Evolutionary conservation across 2,329 filamentous ascomycete genomes (phyloP), one percentile per base, ranked within the genome.

Genomic region (Emydomyces testavorans): DNA sequence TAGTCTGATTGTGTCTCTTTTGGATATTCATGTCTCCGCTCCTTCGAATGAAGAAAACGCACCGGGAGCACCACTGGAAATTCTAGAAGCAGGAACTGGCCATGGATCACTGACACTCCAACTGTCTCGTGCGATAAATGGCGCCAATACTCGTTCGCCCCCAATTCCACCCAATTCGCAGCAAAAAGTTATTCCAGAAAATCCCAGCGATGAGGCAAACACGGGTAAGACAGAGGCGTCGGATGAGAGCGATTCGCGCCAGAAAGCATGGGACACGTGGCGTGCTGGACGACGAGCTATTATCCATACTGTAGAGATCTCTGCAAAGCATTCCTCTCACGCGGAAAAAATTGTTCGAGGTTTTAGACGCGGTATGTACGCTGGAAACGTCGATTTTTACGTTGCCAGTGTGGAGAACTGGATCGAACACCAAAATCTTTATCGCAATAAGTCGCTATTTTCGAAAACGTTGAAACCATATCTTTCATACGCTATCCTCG

Each of bases 81-180:
- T 92, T 37, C 79, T 92, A 45, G 86, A 92, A 65, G 85, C 85
- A 39, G 85, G 86, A 13, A 92, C 85, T 2, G 86, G 85, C n/a
- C 84, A 89, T 71, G 86, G 85, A 50, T 80, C 82, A 28, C 65
- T 92, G 50, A 90, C 85, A 0, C 65, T 92, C 3, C 78, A 89
- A 58, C 71, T 92, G 18, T 80, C 84, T 24, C 76, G 83, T 45
- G 83, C 84, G 2, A 77, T 92, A 38, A 82, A 89, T 60, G 84
- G 77, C 37, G 82, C 79, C 15, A 89, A 89, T 58, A 67, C 76
- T 1, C 65, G 71, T 2, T 66, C 74, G 4, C 72, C 74, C 0
- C 58, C 62, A 11, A 61, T 73, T 13, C 70, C 70, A 24, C 52
- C 31, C 3, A 53, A 48, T 41, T 62, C 59, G 3, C 64, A 65